Base-by-base conservation (phyloP, 2,329 filamentous ascomycete genomes). In the Aphanocladium album region DNA sequence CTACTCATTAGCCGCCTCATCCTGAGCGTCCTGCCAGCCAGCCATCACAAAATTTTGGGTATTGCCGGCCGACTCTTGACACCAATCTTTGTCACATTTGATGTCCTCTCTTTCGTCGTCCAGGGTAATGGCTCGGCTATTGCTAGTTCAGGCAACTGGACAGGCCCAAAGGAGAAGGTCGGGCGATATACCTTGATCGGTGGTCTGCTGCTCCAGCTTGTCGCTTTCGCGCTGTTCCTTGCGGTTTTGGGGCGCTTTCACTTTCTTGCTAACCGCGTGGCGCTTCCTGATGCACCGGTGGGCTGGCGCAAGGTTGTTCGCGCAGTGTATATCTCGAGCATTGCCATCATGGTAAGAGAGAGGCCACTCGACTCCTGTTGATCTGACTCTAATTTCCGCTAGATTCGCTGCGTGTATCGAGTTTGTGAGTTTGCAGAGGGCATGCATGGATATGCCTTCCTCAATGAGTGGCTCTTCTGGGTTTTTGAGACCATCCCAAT, bases 381-480 rank as follows among this genome's bases (percentile, higher is more conserved):
- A 16, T 35, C 4, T 8, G 12, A 3, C 2, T 8, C n/a, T 19
- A 35, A 57, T 9, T 12, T 17, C 0, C 5, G 1, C 6, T 23
- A 82, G 71, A 63, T 81, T 3, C 79, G 80, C 16, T 81, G 77
- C n/a, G 73, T 82, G 30, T 84, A 80, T 62, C 77, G 80, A n/a
- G 76, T 80, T 4, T 73, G 80, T 52, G 80, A 84, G 64, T 83
- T 83, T 62, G 76, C 77, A 0, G 73, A 81, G 39, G 81, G 80
- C 0, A 78, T 77, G n/a, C 69, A 80, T 7, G 74, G 76, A 17
- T 83, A 83, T 64, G 70, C 78, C 1, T 80, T 81, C 64, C 72
- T 67, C 4, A 76, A 80, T 23, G 80, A 83, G 63, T 83, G 81
- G 77, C 77, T 79, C 30, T 79, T 83, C 60, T 83, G 79, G 73